Evolutionary conservation across 495 filamentous ascomycete genomes (phyloP).

Genomic region (Penicillium canescens): DNA sequence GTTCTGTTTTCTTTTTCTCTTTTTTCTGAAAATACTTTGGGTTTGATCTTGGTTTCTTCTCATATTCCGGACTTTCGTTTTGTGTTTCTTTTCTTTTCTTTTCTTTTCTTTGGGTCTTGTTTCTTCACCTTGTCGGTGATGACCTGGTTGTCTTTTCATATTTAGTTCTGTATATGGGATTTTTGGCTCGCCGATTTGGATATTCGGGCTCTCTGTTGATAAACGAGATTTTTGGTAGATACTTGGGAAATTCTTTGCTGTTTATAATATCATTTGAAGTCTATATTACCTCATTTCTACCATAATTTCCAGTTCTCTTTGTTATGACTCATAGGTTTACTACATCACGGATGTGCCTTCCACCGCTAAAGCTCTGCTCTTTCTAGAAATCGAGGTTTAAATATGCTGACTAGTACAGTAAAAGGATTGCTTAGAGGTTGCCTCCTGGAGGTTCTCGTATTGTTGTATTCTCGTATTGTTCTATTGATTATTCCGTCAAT

Average conservation of each 20-base stretch:
- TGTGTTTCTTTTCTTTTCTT: constrained; percentile 7
- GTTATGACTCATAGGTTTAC: too few relatives aligned
- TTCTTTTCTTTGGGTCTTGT: constrained; percentile 2
- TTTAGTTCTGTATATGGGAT: constrained; percentile 18
- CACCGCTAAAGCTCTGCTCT: too few relatives aligned
- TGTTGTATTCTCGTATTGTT: too few relatives aligned
- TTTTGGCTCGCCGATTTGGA: constrained; percentile 1
- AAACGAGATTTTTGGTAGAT: constrained; percentile 17
- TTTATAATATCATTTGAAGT: neutral
- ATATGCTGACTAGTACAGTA: too few relatives aligned
- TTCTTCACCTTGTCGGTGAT: constrained; percentile 7
- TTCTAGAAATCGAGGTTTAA: too few relatives aligned
- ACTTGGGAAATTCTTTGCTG: constrained; percentile 1
- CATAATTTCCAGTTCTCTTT: neutral
- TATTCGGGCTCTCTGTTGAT: constrained; percentile 17
- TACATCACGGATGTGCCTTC: too few relatives aligned
- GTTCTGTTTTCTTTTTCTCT: constrained; percentile 4
- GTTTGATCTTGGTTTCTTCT: neutral
- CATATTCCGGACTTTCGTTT: constrained; percentile 7
- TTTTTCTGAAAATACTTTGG: constrained; percentile 10
- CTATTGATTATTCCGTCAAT: too few relatives aligned
- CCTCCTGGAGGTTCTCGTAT: too few relatives aligned
- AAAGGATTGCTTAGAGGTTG: too few relatives aligned
- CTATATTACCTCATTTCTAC: neutral
- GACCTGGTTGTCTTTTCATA: constrained; percentile 1